Evolutionary conservation across 805 yeast genomes (phyloP).

Genomic region (Priceomyces carsonii): DNA sequence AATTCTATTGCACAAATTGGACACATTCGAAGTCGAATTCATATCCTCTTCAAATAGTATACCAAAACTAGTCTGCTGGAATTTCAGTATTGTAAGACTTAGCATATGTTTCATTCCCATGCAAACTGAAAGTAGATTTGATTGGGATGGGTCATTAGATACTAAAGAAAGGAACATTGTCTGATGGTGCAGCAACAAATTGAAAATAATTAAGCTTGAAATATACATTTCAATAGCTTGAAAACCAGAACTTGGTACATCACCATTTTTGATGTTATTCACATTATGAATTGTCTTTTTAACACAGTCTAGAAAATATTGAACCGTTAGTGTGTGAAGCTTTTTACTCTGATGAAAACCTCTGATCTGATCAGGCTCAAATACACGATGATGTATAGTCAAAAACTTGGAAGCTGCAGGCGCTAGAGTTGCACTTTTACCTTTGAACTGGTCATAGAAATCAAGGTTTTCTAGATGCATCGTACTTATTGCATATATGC

Average conservation of each 20-base stretch:
- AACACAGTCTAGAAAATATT: constrained; percentile 3
- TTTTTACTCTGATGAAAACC: constrained; percentile 1
- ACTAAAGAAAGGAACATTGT: constrained; percentile 2
- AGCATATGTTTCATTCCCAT: constrained; percentile 1
- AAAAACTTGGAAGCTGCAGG: background rate
- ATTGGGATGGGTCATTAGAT: background rate
- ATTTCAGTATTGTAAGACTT: background rate
- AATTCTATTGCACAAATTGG: background rate
- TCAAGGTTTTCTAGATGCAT: constrained; percentile 5
- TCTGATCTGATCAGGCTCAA: background rate
- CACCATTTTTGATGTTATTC: background rate
- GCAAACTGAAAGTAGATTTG: constrained; percentile 4
- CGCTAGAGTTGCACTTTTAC: background rate
- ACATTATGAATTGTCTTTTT: background rate
- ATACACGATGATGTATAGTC: background rate
- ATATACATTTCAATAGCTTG: constrained; percentile 3
- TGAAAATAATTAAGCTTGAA: constrained; percentile 4
- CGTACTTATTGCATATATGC: constrained; percentile 5
- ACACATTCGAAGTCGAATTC: background rate
- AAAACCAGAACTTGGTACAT: background rate
- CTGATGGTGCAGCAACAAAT: constrained; percentile 6
- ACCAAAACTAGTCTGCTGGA: constrained; percentile 3
- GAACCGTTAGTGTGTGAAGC: constrained; percentile 1
- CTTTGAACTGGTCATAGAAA: background rate
- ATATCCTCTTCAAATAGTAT: constrained; percentile 1